Conservation (phyloP, 2,329 filamentous ascomycete genomes). For the Colletotrichum sojae region DNA sequence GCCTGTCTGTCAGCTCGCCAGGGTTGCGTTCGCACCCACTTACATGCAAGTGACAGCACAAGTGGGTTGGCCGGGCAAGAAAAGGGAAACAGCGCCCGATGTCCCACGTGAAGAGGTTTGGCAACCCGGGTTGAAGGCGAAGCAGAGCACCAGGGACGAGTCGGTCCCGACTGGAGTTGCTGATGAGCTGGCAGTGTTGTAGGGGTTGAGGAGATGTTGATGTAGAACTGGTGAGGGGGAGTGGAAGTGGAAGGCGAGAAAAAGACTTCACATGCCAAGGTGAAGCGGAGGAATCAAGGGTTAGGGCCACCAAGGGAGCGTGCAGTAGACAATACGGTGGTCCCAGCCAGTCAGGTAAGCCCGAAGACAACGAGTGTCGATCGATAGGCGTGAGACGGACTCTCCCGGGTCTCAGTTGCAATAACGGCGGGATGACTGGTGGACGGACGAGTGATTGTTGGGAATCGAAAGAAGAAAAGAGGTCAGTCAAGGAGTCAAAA, state of each 20-base stretch:
- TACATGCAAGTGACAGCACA: slow-evolving; percentile 21
- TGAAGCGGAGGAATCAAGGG: slow-evolving; percentile 6
- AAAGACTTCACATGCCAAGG: slow-evolving; percentile 27
- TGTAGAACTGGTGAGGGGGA: background rate
- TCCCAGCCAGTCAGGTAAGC: background rate
- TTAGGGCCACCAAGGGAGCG: slow-evolving; percentile 8
- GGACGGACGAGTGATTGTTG: background rate
- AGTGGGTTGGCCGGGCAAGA: slow-evolving; percentile 9
- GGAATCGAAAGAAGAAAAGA: slow-evolving; percentile 7
- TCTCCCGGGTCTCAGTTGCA: slow-evolving; percentile 12
- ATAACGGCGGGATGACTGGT: background rate
- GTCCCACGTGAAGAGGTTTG: slow-evolving; percentile 4
- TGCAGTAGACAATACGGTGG: background rate
- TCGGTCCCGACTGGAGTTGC: slow-evolving; percentile 2
- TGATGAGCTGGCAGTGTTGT: slow-evolving; percentile 9
- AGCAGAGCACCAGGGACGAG: background rate
- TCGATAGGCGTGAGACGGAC: background rate
- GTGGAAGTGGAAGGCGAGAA: too few species aligned
- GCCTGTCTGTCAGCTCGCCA: slow-evolving; percentile 7
- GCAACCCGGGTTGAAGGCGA: background rate
- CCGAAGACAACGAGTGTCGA: too few species aligned
- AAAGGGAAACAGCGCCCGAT: slow-evolving; percentile 7
- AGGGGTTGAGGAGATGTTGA: slow-evolving; percentile 1
- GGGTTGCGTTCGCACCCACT: slow-evolving; percentile 11
- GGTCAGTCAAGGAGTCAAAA: background rate